Evolutionary conservation across 2,329 filamentous ascomycete genomes (phyloP), one percentile per base, ranked within the genome.

Genomic region (Helicocarpus griseus): DNA sequence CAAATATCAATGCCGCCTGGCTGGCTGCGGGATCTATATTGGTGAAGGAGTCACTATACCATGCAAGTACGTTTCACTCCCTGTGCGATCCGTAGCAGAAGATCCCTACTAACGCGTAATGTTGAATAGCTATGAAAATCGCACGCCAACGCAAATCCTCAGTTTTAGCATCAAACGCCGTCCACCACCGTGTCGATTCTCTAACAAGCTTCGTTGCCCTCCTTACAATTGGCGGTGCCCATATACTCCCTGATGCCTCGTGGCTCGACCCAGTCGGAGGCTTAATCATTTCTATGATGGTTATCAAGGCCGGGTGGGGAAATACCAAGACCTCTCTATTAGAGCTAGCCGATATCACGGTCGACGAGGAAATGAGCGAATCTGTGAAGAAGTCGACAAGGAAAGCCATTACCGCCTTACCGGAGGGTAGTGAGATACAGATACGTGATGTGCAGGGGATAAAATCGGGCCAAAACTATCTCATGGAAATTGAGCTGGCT

Each of bases 251-350:
- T 52, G 85, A 90, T 62, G 90, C 91, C 49, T 81, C 86, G 28
- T 97, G 93, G 90, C 77, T 97, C 48, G 93, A 98, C 68, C 90
- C 93, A 8, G 86, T 97, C 28, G 93, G 93, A 51, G 90, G 93
- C 8, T 77, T 98, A 4, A 73, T 96, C 53, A 97, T 98, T 61
- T 95, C 90, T 13, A 74, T 91, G 55, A 86, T 98, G 81, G 91
- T 98, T 29, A 85, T 97, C 58, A 87, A 86, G 63, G 93, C 90
- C 39, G 93, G 93, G 21, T 86, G 81, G 74, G 82, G 82, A 57
- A 98, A 98, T 71, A 95, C 89, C 0, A 76, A 83, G 50, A 78
- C 85, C 11, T 85, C 93, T 5, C 73, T 98, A 9, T 79, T 89
- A 62, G 93, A 98, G 70, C 77, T 98, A 35, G 89, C 88, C n/a